Base-by-base conservation (phyloP, 2,329 filamentous ascomycete species). In the Metarhizium album region DNA sequence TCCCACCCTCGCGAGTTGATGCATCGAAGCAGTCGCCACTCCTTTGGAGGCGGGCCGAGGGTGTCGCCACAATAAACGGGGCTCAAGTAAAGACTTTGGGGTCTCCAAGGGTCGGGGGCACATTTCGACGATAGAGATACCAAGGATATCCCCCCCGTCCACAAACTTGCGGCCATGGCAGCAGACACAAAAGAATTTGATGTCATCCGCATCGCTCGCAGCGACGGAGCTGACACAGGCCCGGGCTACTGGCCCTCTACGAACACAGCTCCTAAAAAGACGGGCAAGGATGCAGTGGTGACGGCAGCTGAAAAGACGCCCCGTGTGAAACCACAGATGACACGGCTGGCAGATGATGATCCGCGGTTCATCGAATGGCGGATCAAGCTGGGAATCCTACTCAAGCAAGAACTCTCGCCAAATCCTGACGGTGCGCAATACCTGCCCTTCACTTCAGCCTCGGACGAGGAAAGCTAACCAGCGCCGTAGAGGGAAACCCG, bases 221-320 rank as follows among this genome's bases (percentile, higher is more conserved):
- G 69, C 56, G 73, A 76, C 61, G 73, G 73, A 18, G 64, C 64
- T 42, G 71, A 74, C 47, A 67, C 64, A 7, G 71, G 71, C 2
- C 69, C 69, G 0, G 71, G 70, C 9, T 73, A 73, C 57, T 73
- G 71, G 71, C 69, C 69, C 6, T 52, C 66, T 52, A 60, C 56
- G 24, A 45, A 62, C 47, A 49, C 61, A 3, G 54, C 61, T 27
- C 47, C 64, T 20, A 50, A 42, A 0, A 71, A 73, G 55, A 52
- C 64, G 5, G 62, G 58, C 24, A 70, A 70, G 54, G 67, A 70
- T 23, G 54, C 57, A 4, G 45, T 55, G 18, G 31, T 53, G 4
- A 45, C 55, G 8, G 37, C 37, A 20, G 37, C 16, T 18, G 69
- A 70, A 40, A 70, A 69, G 56, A 54, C 55, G 9, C 65, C 69